Percentiles rank a stretch among this genome's conserved stretches.
Evolutionary conservation across 148 eudicot species (phyloP).

Genomic region (Rhododendron ovatum): DNA sequence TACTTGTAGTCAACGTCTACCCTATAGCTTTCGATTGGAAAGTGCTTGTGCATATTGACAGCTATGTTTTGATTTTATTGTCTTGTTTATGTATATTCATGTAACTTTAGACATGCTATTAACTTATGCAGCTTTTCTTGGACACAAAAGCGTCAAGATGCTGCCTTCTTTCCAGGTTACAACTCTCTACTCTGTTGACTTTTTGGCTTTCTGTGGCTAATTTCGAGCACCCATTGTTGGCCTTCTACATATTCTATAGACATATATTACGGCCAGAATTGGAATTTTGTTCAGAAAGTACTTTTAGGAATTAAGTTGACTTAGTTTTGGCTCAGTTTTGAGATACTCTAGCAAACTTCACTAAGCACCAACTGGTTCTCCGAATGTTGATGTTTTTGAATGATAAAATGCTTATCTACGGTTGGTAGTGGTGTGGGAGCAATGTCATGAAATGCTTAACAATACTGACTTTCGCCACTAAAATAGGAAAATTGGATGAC

Average conservation of each 20-base stretch:
- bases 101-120: neutral
- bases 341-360: neutral
- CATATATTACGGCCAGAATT: neutral
- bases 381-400: neutral
- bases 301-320: neutral
- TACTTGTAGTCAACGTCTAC: neutral
- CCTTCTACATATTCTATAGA: neutral
- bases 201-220: neutral
- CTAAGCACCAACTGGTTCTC: neutral
- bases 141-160: constrained; percentile 45
- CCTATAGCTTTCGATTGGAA: neutral
- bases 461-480: neutral
- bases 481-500: neutral
- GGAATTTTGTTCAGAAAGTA: neutral
- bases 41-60: neutral
- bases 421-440: neutral
- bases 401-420: neutral
- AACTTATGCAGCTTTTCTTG: constrained; percentile 44
- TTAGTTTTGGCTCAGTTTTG: neutral
- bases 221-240: neutral
- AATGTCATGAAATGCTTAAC: neutral
- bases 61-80: neutral
- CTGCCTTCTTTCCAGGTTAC: constrained; percentile 52
- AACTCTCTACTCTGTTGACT: neutral
- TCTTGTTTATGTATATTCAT: neutral